phyloP scores from a whole-genome alignment of 164 flowering plant species.

The Saururus chinensis region DNA sequence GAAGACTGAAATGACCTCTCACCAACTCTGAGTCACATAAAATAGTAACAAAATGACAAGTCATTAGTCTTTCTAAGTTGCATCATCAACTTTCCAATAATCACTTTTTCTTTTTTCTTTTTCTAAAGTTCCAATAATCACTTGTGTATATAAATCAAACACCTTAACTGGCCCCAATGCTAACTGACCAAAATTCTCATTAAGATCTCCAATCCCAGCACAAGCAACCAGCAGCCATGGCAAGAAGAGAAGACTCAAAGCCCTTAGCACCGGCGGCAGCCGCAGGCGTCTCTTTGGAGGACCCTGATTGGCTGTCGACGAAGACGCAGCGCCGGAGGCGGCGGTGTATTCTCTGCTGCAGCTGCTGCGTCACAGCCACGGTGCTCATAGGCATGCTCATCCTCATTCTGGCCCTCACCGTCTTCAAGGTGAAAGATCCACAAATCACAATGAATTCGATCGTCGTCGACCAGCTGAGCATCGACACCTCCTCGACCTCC shows the following conservation, averaged over 20 bases:
- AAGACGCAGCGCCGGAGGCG: constrained; percentile 1
- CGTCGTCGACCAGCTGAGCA: background rate
- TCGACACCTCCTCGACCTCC: background rate
- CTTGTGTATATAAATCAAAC: too few species aligned
- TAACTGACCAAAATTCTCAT: too few species aligned
- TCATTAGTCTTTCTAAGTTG: background rate
- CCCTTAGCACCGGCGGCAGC: background rate
- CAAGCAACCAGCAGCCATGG: background rate
- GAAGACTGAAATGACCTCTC: too few species aligned
- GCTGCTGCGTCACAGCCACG: constrained; percentile 25
- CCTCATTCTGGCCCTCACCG: constrained; percentile 32
- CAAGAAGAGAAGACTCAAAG: background rate
- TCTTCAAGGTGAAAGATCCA: constrained; percentile 35
- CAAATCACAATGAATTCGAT: constrained; percentile 15
- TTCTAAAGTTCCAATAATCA: too few species aligned
- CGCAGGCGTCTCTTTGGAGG: background rate
- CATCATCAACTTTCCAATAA: background rate
- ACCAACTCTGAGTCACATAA: too few species aligned
- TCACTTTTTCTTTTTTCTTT: too few species aligned
- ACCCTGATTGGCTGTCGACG: background rate
- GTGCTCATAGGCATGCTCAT: constrained; percentile 14
- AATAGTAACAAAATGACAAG: background rate
- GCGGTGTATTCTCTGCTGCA: constrained; percentile 25
- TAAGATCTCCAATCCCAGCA: too few species aligned
- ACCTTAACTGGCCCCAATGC: too few species aligned